Evolutionary conservation across 306 rosid genomes (phyloP).

Genomic region (Malus asiatica): DNA sequence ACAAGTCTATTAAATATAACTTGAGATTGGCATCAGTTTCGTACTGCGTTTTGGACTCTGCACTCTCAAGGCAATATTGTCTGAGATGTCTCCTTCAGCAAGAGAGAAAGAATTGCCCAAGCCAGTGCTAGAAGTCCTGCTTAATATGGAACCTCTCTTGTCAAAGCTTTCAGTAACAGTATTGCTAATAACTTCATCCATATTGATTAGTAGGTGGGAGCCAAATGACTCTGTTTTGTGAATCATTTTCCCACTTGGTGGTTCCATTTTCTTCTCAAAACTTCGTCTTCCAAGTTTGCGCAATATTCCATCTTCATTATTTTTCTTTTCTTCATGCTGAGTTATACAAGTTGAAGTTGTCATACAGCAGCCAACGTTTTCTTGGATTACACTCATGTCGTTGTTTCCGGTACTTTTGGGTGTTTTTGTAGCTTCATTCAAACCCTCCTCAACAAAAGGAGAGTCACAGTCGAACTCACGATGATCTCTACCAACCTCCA

Average conservation of each 20-base stretch:
- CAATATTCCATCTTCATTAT: background rate
- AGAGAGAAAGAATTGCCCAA: background rate
- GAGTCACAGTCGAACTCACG: background rate
- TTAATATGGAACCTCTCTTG: background rate
- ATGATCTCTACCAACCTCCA: conserved; percentile 4
- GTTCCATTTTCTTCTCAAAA: background rate
- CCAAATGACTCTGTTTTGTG: background rate
- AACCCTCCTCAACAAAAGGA: background rate
- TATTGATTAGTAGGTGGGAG: background rate
- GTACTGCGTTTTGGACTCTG: background rate
- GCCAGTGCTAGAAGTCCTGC: background rate
- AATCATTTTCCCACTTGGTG: background rate
- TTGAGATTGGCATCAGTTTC: background rate
- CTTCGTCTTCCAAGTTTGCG: background rate
- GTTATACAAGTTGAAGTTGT: background rate
- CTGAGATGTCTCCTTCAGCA: background rate
- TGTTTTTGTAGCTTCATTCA: background rate
- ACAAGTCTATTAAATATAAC: background rate
- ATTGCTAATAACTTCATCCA: background rate
- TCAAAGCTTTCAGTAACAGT: background rate
- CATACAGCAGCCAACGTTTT: background rate
- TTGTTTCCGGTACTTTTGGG: background rate
- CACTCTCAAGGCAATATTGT: conserved; percentile 3
- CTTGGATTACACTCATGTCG: background rate
- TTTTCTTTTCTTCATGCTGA: background rate